Base-by-base conservation (phyloP, 1,284 basidiomycete species). In the Fomes fomentarius region DNA sequence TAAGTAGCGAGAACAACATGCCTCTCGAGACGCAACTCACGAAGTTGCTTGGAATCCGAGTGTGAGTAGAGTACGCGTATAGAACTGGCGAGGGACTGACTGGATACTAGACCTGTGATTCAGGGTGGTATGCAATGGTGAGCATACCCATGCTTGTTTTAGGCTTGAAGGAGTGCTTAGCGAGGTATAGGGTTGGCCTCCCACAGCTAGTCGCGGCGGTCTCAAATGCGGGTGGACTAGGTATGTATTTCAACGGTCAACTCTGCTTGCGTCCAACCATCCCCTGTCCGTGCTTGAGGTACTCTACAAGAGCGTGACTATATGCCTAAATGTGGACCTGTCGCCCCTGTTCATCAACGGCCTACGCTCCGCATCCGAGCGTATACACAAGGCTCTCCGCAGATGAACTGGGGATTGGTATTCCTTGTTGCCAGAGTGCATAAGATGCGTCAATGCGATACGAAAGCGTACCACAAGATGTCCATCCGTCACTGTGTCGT, bases 41-140 rank as follows among this genome's bases (percentile, higher is more conserved):
- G 24, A 79, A 80, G 63, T 61, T 83, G 28, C 74, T 84, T 22
- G 75, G 76, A 10, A 84, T 86, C 54, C 75, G 78, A 48, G 74
- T 85, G 83, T 84, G 63, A 40, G 80, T 73, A 30, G 28, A 30
- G 28, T 44, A 11, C 14, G 12, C 6, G 14, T 15, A 10, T 35
- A 5, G 10, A 39, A 35, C 25, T 41, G 6, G 21, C 26, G 19
- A 25, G 39, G 39, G 54, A n/a, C n/a, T n/a, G n/a, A n/a, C n/a
- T n/a, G n/a, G n/a, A n/a, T n/a, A n/a, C n/a, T 58, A 91, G 87
- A 44, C 91, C 87, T 41, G 80, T 91, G 57, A 83, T 90, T 2
- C 90, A 91, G 66, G 90, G 89, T 51, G 91, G 91, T 25, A 93
- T 93, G 91, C 91, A 93, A 82, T 93, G 90, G 89, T 88, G 73